Evolutionary conservation across 768 basidiomycete genomes (phyloP).

Genomic region (Fistulinella prunicolor): DNA sequence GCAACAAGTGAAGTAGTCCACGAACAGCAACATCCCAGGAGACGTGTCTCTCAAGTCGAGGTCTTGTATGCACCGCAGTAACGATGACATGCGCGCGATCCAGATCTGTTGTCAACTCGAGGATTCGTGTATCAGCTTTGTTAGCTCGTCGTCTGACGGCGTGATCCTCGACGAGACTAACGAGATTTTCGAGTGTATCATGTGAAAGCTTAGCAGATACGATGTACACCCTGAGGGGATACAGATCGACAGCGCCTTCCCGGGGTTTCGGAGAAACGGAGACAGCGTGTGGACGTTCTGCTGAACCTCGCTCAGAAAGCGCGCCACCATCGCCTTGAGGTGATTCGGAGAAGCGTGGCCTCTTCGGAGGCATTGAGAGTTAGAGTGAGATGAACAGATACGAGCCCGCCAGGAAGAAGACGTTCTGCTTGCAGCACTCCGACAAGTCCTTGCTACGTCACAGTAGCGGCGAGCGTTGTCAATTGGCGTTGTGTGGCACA

Average conservation of each 20-base stretch:
- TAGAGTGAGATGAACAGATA: too few relatives aligned
- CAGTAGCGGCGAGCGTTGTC: too few relatives aligned
- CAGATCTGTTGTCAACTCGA: constrained; percentile 39
- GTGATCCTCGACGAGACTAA: constrained; percentile 23
- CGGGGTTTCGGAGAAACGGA: constrained; percentile 6
- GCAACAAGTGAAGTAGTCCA: constrained; percentile 6
- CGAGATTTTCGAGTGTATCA: constrained; percentile 21
- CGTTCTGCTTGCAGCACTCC: too few relatives aligned
- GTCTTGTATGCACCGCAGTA: constrained; percentile 62
- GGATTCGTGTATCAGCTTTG: constrained; percentile 1
- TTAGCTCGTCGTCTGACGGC: not conserved
- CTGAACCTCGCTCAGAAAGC: constrained; percentile 3
- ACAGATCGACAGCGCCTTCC: constrained; percentile 4
- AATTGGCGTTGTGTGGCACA: too few relatives aligned
- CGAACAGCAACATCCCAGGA: constrained; percentile 63
- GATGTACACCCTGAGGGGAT: constrained; percentile 26
- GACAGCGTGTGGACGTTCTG: constrained; percentile 8
- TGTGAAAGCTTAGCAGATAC: constrained; percentile 32
- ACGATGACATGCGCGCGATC: constrained; percentile 62
- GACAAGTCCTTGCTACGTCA: too few relatives aligned
- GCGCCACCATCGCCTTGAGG: not conserved
- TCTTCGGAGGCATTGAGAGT: constrained; percentile 13
- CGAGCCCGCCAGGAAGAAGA: too few relatives aligned
- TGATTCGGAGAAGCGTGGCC: constrained; percentile 5
- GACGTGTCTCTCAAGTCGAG: constrained; percentile 68